Evolutionary conservation across 441 rosid genomes (phyloP), one percentile per base, ranked within the genome.

Genomic region (Heliophila coronopifolia): DNA sequence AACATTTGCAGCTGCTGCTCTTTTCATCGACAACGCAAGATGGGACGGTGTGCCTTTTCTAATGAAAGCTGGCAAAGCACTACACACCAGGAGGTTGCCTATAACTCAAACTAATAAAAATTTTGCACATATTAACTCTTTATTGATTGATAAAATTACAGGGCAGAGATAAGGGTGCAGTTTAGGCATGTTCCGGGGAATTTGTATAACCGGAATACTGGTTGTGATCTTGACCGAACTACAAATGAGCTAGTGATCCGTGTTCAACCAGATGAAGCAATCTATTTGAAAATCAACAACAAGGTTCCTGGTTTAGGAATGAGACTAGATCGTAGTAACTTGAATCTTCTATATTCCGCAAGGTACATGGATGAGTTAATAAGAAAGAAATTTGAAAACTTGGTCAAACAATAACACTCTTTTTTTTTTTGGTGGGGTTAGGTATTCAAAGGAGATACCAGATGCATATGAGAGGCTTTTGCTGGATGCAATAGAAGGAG

Each of bases 41-140:
- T 89, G 97, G 97, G 95, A 86, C 50, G 95, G 97, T 0, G 97
- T 89, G 13, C 97, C 95, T 48, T 86, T 89, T 69, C 80, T 89
- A 9, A 79, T 86, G 95, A 89, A 83, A 81, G 95, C 95, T 22
- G 95, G 97, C 24, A 89, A 89, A 69, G 97, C 94, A 49, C 63
- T 89, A 50, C 81, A 89, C 61, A 79, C 75, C 31, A 79, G 75
- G 60, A 75, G 88, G 97, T 86, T 61, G n/a, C n/a, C n/a, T n/a
- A n/a, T n/a, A n/a, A n/a, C n/a, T 32, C 31, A 30, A 24, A 18
- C 4, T 38, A n/a, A n/a, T n/a, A n/a, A n/a, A n/a, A n/a, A n/a
- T n/a, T n/a, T n/a, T n/a, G n/a, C n/a, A n/a, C n/a, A n/a, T n/a
- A n/a, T n/a, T n/a, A n/a, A n/a, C n/a, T n/a, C n/a, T 47, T 0